Base-by-base conservation (phyloP, 2,329 filamentous ascomycete species). In the Verticillium klebahnii region DNA sequence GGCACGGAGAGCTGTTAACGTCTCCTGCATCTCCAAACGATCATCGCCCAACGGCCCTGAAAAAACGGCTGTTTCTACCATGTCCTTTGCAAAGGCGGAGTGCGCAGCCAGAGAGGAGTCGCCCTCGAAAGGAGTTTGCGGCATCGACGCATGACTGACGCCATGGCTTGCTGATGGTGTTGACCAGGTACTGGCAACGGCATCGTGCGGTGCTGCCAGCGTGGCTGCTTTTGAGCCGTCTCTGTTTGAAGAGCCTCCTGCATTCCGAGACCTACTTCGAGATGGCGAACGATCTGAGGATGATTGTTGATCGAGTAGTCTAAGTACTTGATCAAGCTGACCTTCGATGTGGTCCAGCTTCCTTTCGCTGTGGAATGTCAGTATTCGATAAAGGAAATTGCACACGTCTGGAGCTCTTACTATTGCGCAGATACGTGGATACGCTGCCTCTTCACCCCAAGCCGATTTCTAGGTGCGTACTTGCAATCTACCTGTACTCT, bases 91-190 rank as follows among this genome's bases (percentile, higher is more conserved):
- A 17, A 69, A 69, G 2, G 67, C 65, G 1, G 68, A 63, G 17
- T 69, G 68, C 1, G 68, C 65, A 11, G 65, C 64, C 0, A 67
- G 58, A 1, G 66, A 67, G 0, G 64, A 67, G 52, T 69, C 67
- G 15, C 66, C 66, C 52, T 69, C 66, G 11, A 66, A 66, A 23
- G 67, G 63, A 23, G 60, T 31, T 32, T 65, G 58, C 3, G 61
- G 56, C 14, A 23, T 19, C 5, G 19, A 50, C 7, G 40, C 40
- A 50, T 50, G 40, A 23, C 19, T 50, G 19, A 8, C 7, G 5
- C 19, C 40, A n/a, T 50, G 40, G 19, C 7, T 19, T 50, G 19
- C n/a, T 23, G 40, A 50, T 23, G 40, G 17, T 19, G 40, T 50
- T 50, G 40, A 50, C 37, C 37, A 50, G 19, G 55, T 63, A 5